Evolutionary conservation across 1,284 basidiomycete species (phyloP).

Genomic region (Sporisorium exsertum): DNA sequence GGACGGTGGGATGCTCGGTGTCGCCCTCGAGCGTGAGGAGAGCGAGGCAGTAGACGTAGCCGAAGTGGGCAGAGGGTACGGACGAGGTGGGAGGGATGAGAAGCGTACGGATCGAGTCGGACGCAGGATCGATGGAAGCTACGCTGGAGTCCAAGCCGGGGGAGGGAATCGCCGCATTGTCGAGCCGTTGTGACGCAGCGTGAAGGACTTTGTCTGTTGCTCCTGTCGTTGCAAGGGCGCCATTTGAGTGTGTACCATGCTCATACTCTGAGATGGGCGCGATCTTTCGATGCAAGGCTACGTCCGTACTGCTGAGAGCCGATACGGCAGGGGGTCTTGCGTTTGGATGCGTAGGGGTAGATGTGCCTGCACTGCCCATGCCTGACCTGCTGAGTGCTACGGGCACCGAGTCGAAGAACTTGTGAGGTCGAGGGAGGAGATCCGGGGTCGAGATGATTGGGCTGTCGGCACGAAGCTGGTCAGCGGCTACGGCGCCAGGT

Average conservation of each 20-base stretch:
- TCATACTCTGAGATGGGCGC: background rate
- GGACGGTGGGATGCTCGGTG: slow-evolving; percentile 31
- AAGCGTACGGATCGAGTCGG: slow-evolving; percentile 29
- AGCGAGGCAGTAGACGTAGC: slow-evolving; percentile 90
- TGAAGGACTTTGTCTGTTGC: slow-evolving; percentile 35
- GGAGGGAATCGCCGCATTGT: slow-evolving; percentile 12
- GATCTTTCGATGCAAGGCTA: background rate
- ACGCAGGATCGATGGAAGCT: background rate
- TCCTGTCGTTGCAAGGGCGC: slow-evolving; percentile 13
- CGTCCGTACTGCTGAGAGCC: background rate
- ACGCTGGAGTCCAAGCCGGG: background rate
- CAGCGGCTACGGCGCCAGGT: background rate
- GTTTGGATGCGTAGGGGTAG: slow-evolving; percentile 23
- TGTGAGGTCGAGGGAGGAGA: slow-evolving; percentile 55
- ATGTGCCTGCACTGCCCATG: slow-evolving; percentile 32
- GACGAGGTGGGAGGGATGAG: slow-evolving; percentile 43
- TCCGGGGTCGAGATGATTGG: slow-evolving; percentile 46
- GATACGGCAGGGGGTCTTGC: slow-evolving; percentile 1
- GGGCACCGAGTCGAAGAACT: slow-evolving; percentile 70
- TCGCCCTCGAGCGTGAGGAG: slow-evolving; percentile 71
- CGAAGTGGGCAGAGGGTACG: slow-evolving; percentile 84
- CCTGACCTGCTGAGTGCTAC: slow-evolving; percentile 43
- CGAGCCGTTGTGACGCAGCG: slow-evolving; percentile 33
- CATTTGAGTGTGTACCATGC: background rate
- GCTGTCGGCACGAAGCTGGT: slow-evolving; percentile 22